Base-by-base conservation (phyloP, 176 grass and related monocot genomes). In the Chloris gayana region DNA sequence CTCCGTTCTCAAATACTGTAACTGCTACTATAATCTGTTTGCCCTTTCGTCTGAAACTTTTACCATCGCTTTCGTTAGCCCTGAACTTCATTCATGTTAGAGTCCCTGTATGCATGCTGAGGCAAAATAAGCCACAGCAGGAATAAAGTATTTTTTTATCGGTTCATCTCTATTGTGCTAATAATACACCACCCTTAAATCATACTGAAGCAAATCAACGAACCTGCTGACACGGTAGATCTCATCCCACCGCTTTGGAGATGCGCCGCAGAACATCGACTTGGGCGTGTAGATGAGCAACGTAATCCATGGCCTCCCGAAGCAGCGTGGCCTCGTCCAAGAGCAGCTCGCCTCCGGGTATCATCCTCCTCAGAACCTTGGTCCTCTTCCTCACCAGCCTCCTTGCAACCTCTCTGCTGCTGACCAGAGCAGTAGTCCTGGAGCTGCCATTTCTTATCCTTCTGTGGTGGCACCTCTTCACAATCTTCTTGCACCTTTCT, bases 241-340 rank as follows among this genome's bases (percentile, higher is more conserved):
- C 63, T 82, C 33, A 41, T 2, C 35, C 71, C 70, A 87, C 45
- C 5, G 84, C 81, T 49, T 60, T 84, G 37, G 89, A 77, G 66
- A 97, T 73, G 75, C 61, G 67, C 37, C 84, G 81, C 67, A 97
- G 86, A 57, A 91, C 47, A 74, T 91, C 86, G 8, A 91, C 91
- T 14, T 97, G 91, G 5, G 86, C 81, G 72, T 82, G 82, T 6
- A 97, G 91, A 71, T 88, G 87, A 19, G 76, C 80, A 5, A 91
- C 88, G 42, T 97, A 93, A 41, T 97, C 94, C 77, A 97, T 38
- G 56, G 86, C 80, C 39, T 97, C 94, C 32, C 72, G 83, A 31
- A 97, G 37, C 71, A 97, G 45, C 42, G 86, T 83, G 78, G 32
- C 45, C 51, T 83, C 91, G 14, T 85, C 70, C 31, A 97, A 29